phyloP scores from a whole-genome alignment of 176 grass and related monocot genomes.

The Typha latifolia region DNA sequence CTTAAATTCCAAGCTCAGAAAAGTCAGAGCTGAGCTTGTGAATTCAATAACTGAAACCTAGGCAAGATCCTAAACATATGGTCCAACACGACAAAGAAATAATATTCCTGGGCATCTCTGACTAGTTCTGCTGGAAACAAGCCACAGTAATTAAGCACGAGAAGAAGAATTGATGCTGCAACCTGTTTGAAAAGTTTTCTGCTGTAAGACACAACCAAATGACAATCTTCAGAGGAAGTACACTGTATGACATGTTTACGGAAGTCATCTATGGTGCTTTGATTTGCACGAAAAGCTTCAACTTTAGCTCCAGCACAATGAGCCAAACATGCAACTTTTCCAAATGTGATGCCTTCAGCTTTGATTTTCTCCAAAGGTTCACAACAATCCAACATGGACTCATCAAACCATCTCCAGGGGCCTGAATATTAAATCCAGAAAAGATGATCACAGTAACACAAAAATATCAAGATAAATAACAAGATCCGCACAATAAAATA shows the following conservation, averaged over 20 bases:
- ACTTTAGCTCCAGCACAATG: conserved; percentile 73
- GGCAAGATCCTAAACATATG: too few relatives aligned
- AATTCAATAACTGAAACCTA: too few relatives aligned
- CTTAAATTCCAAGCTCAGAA: too few relatives aligned
- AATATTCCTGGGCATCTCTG: too few relatives aligned
- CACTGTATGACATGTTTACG: conserved; percentile 45
- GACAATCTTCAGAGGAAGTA: conserved; percentile 53
- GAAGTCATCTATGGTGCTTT: conserved; percentile 51
- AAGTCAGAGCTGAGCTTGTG: too few relatives aligned
- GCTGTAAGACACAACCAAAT: conserved; percentile 70
- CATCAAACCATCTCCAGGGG: conserved; percentile 96
- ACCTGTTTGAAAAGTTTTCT: conserved; percentile 40
- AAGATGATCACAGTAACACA: background rate
- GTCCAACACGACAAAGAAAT: too few relatives aligned
- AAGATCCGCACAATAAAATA: too few relatives aligned
- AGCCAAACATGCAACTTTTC: conserved; percentile 81
- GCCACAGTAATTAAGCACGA: background rate
- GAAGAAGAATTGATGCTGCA: background rate
- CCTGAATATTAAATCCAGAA: conserved; percentile 13
- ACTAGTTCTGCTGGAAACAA: too few relatives aligned
- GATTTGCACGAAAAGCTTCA: conserved; percentile 46
- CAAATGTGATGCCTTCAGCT: conserved; percentile 63
- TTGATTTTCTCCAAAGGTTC: conserved; percentile 78
- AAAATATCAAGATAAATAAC: background rate
- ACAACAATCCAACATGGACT: conserved; percentile 97